phyloP scores from a whole-genome alignment of 1,139 yeast species.

The Arxiozyma slooffiae region DNA sequence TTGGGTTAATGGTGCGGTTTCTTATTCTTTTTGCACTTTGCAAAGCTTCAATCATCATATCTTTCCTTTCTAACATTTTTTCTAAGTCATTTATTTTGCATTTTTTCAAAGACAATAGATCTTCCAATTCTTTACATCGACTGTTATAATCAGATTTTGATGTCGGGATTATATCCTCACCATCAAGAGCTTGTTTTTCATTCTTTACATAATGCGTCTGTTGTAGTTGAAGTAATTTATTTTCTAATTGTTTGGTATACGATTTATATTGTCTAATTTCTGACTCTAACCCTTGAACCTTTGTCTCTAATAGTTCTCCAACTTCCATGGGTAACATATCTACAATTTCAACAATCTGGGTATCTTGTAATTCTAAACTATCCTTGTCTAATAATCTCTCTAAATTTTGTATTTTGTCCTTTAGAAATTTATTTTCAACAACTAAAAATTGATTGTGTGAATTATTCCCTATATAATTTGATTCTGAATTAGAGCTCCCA shows the following conservation, averaged over 20 bases:
- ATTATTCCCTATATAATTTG: not conserved
- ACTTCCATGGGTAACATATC: conserved; percentile 25
- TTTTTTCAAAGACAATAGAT: conserved; percentile 40
- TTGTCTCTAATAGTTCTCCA: conserved; percentile 22
- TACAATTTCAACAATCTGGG: conserved; percentile 20
- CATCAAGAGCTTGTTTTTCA: not conserved
- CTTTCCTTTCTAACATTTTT: conserved; percentile 57
- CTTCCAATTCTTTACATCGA: conserved; percentile 7
- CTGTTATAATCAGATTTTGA: not conserved
- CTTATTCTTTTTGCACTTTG: conserved; percentile 50
- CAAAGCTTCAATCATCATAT: conserved; percentile 66
- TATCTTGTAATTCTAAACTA: conserved; percentile 17
- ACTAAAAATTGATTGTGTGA: conserved; percentile 10
- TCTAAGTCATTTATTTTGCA: conserved; percentile 61
- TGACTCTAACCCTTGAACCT: conserved; percentile 21
- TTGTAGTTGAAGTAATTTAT: conserved; percentile 7
- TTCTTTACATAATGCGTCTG: not conserved
- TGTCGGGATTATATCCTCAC: not conserved
- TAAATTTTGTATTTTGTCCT: conserved; percentile 30
- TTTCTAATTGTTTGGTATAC: conserved; percentile 18
- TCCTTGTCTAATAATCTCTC: conserved; percentile 26
- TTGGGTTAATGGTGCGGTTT: conserved; percentile 26
- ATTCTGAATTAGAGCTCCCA: not conserved
- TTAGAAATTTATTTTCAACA: conserved; percentile 26
- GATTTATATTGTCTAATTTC: conserved; percentile 18